phyloP scores from a whole-genome alignment of 352 stramenopile species.

The Aphanomyces euteiches region DNA sequence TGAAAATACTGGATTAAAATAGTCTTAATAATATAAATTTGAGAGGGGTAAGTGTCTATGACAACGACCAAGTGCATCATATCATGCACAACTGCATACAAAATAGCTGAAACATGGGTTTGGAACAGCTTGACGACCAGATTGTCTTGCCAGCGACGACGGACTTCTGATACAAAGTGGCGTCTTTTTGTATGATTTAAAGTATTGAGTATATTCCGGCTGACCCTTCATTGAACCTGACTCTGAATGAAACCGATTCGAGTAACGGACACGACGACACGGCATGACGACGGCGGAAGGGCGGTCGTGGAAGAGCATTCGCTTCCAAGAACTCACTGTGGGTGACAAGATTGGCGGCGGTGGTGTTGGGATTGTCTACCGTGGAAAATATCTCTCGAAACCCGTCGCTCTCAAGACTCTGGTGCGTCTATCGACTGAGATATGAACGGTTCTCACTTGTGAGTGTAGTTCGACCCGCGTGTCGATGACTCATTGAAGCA shows the following conservation, averaged over 20 bases:
- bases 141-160: not conserved
- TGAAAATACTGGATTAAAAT: constrained; percentile 1
- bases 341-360: constrained; percentile 84
- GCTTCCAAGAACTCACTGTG: constrained; percentile 74
- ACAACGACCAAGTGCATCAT: not conserved
- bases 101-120: not conserved
- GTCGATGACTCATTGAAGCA: constrained; percentile 82
- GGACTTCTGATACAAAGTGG: too few species aligned
- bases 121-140: not conserved
- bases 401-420: constrained; percentile 87
- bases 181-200: too few species aligned
- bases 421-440: constrained; percentile 37
- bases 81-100: not conserved
- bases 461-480: constrained; percentile 73
- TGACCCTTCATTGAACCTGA: not conserved
- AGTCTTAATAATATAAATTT: not conserved
- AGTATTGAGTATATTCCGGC: too few species aligned
- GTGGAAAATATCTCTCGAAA: constrained; percentile 63
- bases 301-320: constrained; percentile 62
- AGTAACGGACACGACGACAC: not conserved
- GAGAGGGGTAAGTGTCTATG: not conserved
- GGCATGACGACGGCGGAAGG: constrained; percentile 8
- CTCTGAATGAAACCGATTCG: not conserved
- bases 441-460: not conserved
- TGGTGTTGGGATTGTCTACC: constrained; percentile 87